Evolutionary conservation across 768 basidiomycete genomes (phyloP).

Genomic region (Pisolithus orientalis): DNA sequence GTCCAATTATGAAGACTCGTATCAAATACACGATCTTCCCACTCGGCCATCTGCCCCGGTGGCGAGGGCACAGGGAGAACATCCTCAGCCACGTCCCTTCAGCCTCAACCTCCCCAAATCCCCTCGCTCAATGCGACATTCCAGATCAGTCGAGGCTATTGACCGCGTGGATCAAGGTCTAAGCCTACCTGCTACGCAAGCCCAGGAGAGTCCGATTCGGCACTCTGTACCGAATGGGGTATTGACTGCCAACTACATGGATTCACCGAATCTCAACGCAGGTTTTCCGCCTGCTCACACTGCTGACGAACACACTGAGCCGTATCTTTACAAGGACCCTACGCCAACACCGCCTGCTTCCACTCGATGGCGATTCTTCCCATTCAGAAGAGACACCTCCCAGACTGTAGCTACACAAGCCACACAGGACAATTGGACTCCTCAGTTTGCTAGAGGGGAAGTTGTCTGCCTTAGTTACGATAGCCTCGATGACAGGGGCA

Average conservation of each 20-base stretch:
- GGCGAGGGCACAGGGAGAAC: slow-evolving; percentile 8
- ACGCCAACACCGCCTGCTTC: slow-evolving; percentile 18
- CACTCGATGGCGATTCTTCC: slow-evolving; percentile 46
- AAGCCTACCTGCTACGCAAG: slow-evolving; percentile 7
- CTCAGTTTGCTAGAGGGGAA: slow-evolving; percentile 52
- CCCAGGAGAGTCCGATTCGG: slow-evolving; percentile 8
- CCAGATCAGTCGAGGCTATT: slow-evolving; percentile 25
- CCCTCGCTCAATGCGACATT: slow-evolving; percentile 10
- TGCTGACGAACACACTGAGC: slow-evolving; percentile 15
- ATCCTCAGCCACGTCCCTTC: slow-evolving; percentile 11
- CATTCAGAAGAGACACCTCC: slow-evolving; percentile 37
- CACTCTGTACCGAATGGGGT: slow-evolving; percentile 12
- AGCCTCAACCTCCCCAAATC: slow-evolving; percentile 17
- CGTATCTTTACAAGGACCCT: slow-evolving; percentile 24
- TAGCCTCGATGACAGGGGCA: slow-evolving; percentile 68
- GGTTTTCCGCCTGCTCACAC: slow-evolving; percentile 6
- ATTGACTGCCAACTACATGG: slow-evolving; percentile 4
- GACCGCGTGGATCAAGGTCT: slow-evolving; percentile 3
- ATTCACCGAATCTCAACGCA: slow-evolving; percentile 5
- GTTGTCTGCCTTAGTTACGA: slow-evolving; percentile 66
- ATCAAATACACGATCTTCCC: slow-evolving; percentile 18
- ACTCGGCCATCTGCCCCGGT: slow-evolving; percentile 7
- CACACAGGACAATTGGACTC: slow-evolving; percentile 18
- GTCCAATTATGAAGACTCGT: slow-evolving; percentile 17
- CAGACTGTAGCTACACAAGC: slow-evolving; percentile 18